Evolutionary conservation across 2,329 filamentous ascomycete species (phyloP), one percentile per base, ranked within the genome.

Genomic region (Shiraia sp.): DNA sequence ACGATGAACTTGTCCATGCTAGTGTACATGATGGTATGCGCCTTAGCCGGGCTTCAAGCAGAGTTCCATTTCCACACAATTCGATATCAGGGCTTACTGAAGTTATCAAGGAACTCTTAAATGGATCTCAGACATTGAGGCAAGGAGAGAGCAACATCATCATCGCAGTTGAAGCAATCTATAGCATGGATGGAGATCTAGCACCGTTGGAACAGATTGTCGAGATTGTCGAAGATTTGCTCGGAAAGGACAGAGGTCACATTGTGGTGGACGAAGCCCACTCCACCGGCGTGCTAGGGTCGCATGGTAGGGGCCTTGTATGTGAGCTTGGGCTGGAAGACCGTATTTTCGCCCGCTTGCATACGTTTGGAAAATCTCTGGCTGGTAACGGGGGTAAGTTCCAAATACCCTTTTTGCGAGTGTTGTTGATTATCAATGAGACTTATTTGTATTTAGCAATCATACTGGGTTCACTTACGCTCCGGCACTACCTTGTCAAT

Each of bases 151-250:
- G 42, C 2, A 50, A 45, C 34, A 50, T 79, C 2, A 50, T 69
- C 2, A 32, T 64, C 0, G 68, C 66, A 2, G 57, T 71, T 0
- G 55, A 66, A 4, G 68, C 72, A 12, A 45, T 32, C 37, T 92
- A 93, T 65, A 90, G 86, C 63, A 93, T 93, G 88, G 88, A 92
- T 38, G 88, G 88, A 0, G 87, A 91, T 52, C 70, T 88, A 13
- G 80, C 80, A 0, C 85, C 85, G 0, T 70, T 93, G 9, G 56
- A 60, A 9, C 76, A 82, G 5, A 79, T 91, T 13, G 75, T 86
- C 1, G 65, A 75, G 0, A 71, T 79, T 4, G 77, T 86, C 0
- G 76, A 86, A 28, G 65, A 70, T 1, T 56, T 78, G 0, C 67
- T 90, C 0, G 80, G 83, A 0, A 45, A 46, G 0, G 75, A 75